phyloP scores from a whole-genome alignment of 2,329 filamentous ascomycete species.

The Triangularia verruculosa region DNA sequence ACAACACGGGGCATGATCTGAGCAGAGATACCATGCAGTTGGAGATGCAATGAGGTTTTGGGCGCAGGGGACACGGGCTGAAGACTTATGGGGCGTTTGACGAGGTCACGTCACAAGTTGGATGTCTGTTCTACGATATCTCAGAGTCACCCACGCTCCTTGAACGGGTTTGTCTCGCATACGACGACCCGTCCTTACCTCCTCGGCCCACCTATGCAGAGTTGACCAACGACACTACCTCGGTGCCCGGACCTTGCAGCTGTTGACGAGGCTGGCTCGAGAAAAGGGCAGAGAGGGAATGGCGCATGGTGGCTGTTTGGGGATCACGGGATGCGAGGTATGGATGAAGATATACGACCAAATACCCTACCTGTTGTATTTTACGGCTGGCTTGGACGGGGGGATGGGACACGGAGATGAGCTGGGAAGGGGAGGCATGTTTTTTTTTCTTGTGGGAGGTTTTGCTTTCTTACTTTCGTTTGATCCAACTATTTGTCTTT shows the following conservation, averaged over 20 bases:
- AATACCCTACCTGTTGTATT: slow-evolving; percentile 20
- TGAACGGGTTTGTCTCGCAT: not conserved
- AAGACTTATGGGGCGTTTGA: slow-evolving; percentile 4
- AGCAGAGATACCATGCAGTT: slow-evolving; percentile 20
- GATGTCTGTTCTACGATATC: slow-evolving; percentile 2
- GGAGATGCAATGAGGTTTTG: slow-evolving; percentile 13
- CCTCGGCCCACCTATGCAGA: not conserved
- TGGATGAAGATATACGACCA: slow-evolving; percentile 15
- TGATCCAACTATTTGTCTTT: slow-evolving; percentile 4
- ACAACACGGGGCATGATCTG: slow-evolving; percentile 15
- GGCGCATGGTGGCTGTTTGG: slow-evolving; percentile 2
- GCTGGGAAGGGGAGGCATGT: not conserved
- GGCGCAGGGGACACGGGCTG: slow-evolving; percentile 8
- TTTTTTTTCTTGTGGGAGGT: not conserved
- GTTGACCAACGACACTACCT: not conserved
- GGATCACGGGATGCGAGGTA: slow-evolving; percentile 9
- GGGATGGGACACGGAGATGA: slow-evolving; percentile 6
- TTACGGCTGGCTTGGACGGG: slow-evolving; percentile 13
- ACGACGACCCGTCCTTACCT: not conserved
- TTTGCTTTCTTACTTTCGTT: slow-evolving; percentile 14
- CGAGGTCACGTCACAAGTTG: slow-evolving; percentile 7
- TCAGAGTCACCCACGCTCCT: not conserved
- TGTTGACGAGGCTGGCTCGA: not conserved
- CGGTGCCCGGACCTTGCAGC: not conserved
- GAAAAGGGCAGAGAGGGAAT: not conserved